Evolutionary conservation across 225 moss, liverwort and hornwort genomes (phyloP).

Genomic region (Antitrichia curtipendula): DNA sequence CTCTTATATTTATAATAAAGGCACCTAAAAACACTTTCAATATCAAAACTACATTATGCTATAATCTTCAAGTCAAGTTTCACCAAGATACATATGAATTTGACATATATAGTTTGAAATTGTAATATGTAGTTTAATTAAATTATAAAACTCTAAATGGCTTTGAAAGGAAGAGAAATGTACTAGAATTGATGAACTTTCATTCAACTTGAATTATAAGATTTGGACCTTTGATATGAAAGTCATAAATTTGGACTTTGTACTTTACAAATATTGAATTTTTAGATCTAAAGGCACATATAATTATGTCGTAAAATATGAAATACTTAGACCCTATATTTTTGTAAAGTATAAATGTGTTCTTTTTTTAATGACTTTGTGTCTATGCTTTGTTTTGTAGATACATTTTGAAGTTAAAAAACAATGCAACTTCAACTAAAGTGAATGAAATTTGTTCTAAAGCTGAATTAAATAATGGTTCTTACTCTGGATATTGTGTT

Average conservation of each 20-base stretch:
- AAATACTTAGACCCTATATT: fast-evolving
- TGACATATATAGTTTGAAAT: neutral
- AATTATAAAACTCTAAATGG: neutral
- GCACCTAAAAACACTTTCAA: neutral
- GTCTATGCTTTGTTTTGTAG: neutral
- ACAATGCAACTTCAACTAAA: neutral
- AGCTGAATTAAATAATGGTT: conserved; percentile 41
- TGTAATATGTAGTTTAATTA: neutral
- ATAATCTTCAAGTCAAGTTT: neutral
- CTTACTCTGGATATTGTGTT: conserved; percentile 63
- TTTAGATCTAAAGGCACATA: neutral
- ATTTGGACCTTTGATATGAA: neutral
- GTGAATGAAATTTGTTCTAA: conserved; percentile 62
- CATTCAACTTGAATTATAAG: neutral
- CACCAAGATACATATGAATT: neutral
- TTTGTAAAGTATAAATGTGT: neutral
- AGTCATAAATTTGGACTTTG: neutral
- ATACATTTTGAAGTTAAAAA: conserved; percentile 47
- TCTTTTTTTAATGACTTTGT: neutral
- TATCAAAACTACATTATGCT: fast-evolving
- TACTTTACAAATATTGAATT: neutral
- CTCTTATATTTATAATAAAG: neutral
- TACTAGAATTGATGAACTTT: neutral
- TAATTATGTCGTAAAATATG: neutral
- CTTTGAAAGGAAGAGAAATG: too few species aligned